Conservation (phyloP, 768 basidiomycete species). For the Mycena indigotica region DNA sequence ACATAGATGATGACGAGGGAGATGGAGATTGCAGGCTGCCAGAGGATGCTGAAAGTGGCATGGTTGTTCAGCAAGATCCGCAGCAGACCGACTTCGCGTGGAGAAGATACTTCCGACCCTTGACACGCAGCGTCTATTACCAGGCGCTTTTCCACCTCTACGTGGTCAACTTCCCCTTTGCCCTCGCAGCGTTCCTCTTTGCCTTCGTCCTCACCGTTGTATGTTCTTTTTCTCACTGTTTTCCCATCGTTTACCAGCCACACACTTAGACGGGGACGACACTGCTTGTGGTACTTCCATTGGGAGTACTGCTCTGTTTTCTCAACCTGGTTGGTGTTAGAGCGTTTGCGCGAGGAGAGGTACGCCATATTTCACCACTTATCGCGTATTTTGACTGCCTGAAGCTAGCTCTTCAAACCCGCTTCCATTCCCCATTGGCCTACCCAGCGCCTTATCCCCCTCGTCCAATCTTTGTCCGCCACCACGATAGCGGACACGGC, state of each 20-base stretch:
- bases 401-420: slow-evolving; percentile 66
- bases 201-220: slow-evolving; percentile 82
- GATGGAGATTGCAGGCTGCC: slow-evolving; percentile 25
- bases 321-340: slow-evolving; percentile 76
- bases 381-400: neutral
- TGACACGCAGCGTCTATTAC: slow-evolving; percentile 60
- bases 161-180: slow-evolving; percentile 78
- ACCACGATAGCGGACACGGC: slow-evolving; percentile 40
- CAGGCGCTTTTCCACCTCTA: slow-evolving; percentile 67
- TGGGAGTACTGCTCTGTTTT: slow-evolving; percentile 79
- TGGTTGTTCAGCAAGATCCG: slow-evolving; percentile 31
- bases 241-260: neutral
- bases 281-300: slow-evolving; percentile 73
- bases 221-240: slow-evolving; percentile 28
- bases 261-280: slow-evolving; percentile 69
- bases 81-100: too few relatives aligned
- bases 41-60: neutral
- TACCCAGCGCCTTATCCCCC: slow-evolving; percentile 68
- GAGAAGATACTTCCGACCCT: slow-evolving; percentile 66
- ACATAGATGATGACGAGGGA: slow-evolving; percentile 45
- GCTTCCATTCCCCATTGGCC: slow-evolving; percentile 68
- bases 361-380: slow-evolving; percentile 27
- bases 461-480: slow-evolving; percentile 73
- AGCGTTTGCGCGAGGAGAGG: slow-evolving; percentile 71
- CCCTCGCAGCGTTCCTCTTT: slow-evolving; percentile 76